Evolutionary conservation across 345 rosid species (phyloP).

Genomic region (Kandelia obovata): DNA sequence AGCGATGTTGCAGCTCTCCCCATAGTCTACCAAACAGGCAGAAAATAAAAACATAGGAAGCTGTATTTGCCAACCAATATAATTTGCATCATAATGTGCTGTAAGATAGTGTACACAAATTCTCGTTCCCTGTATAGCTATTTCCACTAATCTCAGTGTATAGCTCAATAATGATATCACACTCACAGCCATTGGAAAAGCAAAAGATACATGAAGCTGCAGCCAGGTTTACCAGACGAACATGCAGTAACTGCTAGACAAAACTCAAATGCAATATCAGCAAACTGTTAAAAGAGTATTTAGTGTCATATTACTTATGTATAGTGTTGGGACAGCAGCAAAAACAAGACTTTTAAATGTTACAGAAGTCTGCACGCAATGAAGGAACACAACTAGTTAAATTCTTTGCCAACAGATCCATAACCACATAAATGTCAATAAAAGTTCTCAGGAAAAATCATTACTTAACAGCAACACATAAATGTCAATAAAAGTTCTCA

Average conservation of each 20-base stretch:
- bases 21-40: constrained; percentile 52
- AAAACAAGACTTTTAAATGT: constrained; percentile 76
- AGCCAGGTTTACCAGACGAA: background rate
- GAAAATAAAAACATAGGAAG: background rate
- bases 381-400: constrained; percentile 6
- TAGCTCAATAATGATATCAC: background rate
- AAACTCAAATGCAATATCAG: background rate
- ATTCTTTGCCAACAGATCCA: constrained; percentile 5
- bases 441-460: background rate
- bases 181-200: background rate
- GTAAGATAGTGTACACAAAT: background rate
- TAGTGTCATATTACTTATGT: constrained; percentile 44
- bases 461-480: background rate
- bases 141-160: background rate
- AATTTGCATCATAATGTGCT: background rate
- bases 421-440: background rate
- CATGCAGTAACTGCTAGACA: background rate
- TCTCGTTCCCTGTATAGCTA: background rate
- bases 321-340: constrained; percentile 74
- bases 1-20: constrained; percentile 83
- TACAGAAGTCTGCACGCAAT: constrained; percentile 62
- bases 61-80: background rate
- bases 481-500: background rate
- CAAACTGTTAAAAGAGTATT: background rate
- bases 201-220: background rate